Base-by-base conservation (phyloP, 116 monocot genomes). In the Posidonia oceanica region DNA sequence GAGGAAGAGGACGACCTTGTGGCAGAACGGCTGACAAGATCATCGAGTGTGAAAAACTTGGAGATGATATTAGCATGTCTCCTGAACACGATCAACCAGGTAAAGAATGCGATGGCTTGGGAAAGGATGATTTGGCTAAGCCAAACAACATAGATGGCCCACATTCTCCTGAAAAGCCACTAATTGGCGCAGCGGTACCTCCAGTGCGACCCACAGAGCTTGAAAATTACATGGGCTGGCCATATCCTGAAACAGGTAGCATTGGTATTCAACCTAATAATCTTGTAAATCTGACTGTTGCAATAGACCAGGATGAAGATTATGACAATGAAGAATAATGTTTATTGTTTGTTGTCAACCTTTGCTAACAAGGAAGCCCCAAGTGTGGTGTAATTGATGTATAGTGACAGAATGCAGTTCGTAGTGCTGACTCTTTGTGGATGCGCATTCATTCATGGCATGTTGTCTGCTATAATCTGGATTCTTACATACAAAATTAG, bases 231-330 rank as follows among this genome's bases (percentile, higher is more conserved):
- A 56, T 79, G 48, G 73, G 80, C 52, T 94, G 94, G 93, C 80
- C 83, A 69, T 66, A 83, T 44, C 78, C 83, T 3, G 81, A 76
- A 62, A 62, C 66, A 8, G 75, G 75, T 56, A 72, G 75, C 71
- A 67, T 86, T 23, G 79, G 80, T 22, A 75, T 79, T 39, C 84
- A 79, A 42, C 78, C 88, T 59, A 75, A 86, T 38, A 85, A 75
- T 65, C 77, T 91, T 82, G 81, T 80, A 78, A 80, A 83, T 72
- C 39, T 85, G 61, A 80, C 81, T 29, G 81, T 87, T 78, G 79
- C 83, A 14, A 75, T 96, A 67, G 91, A 91, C 48, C 82, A 96
- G 59, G 91, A 96, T 52, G 95, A 96, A 74, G 95, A 95, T 71
- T 91, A 96, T 72, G 88, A 96, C 61, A 88, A 96, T 37, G 95